Conservation (phyloP, 179 eudicot genomes). For the Beta corolliflora region DNA sequence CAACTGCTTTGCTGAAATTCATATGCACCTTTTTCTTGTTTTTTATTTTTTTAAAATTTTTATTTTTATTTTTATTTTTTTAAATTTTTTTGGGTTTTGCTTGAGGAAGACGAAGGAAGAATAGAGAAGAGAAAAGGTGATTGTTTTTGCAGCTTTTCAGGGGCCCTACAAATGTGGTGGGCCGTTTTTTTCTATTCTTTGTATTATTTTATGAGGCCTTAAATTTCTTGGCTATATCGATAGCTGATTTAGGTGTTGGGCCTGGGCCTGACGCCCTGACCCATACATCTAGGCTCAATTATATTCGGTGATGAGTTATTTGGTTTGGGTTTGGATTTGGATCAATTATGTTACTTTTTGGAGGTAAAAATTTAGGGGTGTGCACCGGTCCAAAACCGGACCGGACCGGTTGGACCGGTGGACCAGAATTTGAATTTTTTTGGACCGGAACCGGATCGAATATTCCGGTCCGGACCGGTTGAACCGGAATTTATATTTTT, state of each 20-base stretch:
- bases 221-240: no score
- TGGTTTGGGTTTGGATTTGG: no score
- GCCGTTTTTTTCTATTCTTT: background rate
- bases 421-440: no score
- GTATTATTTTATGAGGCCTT: background rate
- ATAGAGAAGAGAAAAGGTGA: background rate
- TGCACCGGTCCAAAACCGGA: no score
- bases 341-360: no score
- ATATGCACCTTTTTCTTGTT: background rate
- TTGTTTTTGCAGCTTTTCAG: background rate
- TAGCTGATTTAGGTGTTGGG: no score
- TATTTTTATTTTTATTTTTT: background rate
- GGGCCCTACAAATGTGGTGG: slow-evolving; percentile 22
- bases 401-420: no score
- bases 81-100: slow-evolving; percentile 13
- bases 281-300: background rate
- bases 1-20: slow-evolving; percentile 24
- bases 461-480: no score
- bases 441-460: no score
- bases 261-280: background rate
- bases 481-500: no score
- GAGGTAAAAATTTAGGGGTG: no score
- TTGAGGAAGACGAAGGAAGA: slow-evolving; percentile 10
- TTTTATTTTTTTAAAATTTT: background rate
- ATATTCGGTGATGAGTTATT: no score